A percentile compares a stretch with the other conserved stretches of the same genome.
phyloP scores from a whole-genome alignment of 2,329 filamentous ascomycete species.

The Penicillium italicum region DNA sequence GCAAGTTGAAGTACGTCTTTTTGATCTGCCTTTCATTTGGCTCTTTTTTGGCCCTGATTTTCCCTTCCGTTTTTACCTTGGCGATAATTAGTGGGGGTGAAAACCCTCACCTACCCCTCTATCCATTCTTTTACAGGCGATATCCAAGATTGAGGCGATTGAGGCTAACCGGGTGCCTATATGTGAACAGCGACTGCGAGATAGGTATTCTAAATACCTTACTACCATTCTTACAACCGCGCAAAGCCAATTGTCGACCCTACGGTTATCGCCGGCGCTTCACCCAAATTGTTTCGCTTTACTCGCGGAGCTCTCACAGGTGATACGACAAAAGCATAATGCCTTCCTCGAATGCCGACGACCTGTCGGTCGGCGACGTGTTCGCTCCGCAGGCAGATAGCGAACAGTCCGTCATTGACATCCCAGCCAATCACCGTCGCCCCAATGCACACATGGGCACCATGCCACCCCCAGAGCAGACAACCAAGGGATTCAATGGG shows the following conservation, averaged over 20 bases:
- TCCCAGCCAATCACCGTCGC: constrained; percentile 20
- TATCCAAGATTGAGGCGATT: neutral
- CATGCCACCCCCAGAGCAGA: constrained; percentile 18
- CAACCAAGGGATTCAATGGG: constrained; percentile 21
- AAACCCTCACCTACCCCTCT: constrained; percentile 22
- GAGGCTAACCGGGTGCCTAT: constrained; percentile 12
- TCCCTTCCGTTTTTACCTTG: constrained; percentile 6
- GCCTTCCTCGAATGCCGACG: constrained; percentile 28
- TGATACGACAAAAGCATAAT: constrained; percentile 12
- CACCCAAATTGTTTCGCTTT: neutral
- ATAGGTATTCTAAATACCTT: constrained; percentile 15
- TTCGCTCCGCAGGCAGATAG: constrained; percentile 39
- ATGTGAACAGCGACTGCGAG: constrained; percentile 11
- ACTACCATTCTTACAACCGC: constrained; percentile 10
- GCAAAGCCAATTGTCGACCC: constrained; percentile 9
- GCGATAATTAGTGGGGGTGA: constrained; percentile 17
- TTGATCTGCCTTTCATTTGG: neutral
- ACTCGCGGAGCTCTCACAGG: neutral
- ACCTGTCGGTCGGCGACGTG: constrained; percentile 40
- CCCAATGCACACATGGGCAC: constrained; percentile 30
- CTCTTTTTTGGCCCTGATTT: neutral
- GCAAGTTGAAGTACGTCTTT: constrained; percentile 17
- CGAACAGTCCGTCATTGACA: constrained; percentile 25
- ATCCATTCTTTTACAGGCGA: neutral
- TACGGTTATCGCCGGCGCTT: constrained; percentile 8